Conservation (phyloP, 352 stramenopile species). For the Plasmopara halstedii region DNA sequence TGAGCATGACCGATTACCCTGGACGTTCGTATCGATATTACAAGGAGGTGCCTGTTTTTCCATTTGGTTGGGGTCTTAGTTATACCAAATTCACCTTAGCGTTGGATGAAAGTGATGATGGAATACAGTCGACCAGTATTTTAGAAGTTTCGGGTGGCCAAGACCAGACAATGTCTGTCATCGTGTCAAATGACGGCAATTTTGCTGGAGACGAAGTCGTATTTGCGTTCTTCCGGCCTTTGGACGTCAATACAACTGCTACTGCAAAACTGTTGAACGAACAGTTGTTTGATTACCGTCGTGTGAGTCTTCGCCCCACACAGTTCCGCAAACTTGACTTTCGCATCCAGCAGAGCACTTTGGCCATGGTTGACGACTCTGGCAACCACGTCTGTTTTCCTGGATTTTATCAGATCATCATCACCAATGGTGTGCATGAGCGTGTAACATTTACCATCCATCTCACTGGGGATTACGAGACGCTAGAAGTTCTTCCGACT, state of each 20-base stretch:
- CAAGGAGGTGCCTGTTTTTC: constrained; percentile 81
- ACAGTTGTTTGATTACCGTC: constrained; percentile 65
- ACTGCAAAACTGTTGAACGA: constrained; percentile 58
- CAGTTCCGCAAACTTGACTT: constrained; percentile 34
- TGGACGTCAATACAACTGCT: constrained; percentile 49
- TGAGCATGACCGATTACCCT: constrained; percentile 86
- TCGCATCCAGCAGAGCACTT: constrained; percentile 30
- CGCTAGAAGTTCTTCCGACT: constrained; percentile 34
- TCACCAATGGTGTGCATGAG: constrained; percentile 66
- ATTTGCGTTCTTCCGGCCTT: constrained; percentile 66
- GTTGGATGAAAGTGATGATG: constrained; percentile 2
- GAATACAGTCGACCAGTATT: constrained; percentile 4
- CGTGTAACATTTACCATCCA: constrained; percentile 59
- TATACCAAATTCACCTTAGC: constrained; percentile 81
- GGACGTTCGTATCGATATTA: constrained; percentile 90
- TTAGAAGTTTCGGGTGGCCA: constrained; percentile 28
- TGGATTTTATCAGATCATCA: constrained; percentile 66
- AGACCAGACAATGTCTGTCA: constrained; percentile 39
- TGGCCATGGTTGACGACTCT: constrained; percentile 49
- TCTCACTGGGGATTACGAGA: constrained; percentile 32
- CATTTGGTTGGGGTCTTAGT: constrained; percentile 86
- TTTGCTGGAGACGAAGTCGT: constrained; percentile 63
- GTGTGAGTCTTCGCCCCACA: constrained; percentile 37
- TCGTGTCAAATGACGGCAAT: constrained; percentile 51
- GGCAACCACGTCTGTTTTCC: constrained; percentile 50